Percentiles rank a stretch among this genome's conserved stretches.
phyloP scores from a whole-genome alignment of 192 early-diverging fungal genomes.

The Rhizophagus prolifer region DNA sequence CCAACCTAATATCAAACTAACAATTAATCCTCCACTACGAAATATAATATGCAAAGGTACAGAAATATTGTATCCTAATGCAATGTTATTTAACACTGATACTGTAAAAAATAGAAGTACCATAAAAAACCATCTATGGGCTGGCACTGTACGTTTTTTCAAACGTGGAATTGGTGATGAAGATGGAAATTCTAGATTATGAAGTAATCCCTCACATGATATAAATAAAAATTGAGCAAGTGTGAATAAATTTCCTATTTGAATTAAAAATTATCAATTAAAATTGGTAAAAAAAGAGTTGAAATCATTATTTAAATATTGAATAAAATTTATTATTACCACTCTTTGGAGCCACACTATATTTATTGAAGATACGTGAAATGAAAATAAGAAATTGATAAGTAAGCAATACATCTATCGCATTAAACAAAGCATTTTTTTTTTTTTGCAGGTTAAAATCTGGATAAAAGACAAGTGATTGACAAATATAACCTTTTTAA shows the following conservation, averaged over 20 bases:
- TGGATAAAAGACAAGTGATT: not conserved
- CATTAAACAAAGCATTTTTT: not conserved
- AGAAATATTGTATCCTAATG: conserved; percentile 76
- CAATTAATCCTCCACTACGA: conserved; percentile 76
- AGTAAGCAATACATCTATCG: too few relatives aligned
- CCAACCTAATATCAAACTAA: conserved; percentile 79
- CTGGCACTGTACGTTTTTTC: conserved; percentile 62
- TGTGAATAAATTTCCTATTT: conserved; percentile 62
- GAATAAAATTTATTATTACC: conserved; percentile 39
- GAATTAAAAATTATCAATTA: not conserved
- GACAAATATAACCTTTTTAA: not conserved
- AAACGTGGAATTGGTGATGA: conserved; percentile 46
- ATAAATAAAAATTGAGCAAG: conserved; percentile 77
- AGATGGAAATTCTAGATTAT: conserved; percentile 45
- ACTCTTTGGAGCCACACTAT: conserved; percentile 57
- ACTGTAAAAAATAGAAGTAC: conserved; percentile 78
- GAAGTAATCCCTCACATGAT: conserved; percentile 58
- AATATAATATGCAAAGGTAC: conserved; percentile 93
- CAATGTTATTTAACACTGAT: conserved; percentile 81
- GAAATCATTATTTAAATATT: not conserved
- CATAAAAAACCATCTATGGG: conserved; percentile 68
- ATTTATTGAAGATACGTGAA: not conserved
- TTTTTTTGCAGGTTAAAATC: too few relatives aligned
- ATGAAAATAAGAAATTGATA: not conserved
- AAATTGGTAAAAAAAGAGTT: not conserved